phyloP scores from a whole-genome alignment of 352 stramenopile species.

The Phytophthora litchii region DNA sequence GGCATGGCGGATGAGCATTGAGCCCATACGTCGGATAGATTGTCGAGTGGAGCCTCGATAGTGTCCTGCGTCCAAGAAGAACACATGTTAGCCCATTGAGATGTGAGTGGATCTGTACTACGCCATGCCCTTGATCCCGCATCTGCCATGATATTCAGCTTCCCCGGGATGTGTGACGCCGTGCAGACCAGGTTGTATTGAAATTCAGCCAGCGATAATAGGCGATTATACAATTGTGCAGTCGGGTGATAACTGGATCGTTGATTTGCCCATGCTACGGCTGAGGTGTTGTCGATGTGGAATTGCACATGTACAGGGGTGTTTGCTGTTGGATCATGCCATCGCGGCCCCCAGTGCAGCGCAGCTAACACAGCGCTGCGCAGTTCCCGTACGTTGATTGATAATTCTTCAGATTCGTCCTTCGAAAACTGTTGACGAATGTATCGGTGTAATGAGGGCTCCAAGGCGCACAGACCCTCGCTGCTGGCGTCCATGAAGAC shows the following conservation, averaged over 20 bases:
- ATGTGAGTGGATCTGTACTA: neutral
- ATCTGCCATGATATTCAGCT: conserved; percentile 22
- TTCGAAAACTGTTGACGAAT: conserved; percentile 10
- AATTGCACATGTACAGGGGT: conserved; percentile 4
- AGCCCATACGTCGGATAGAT: conserved; percentile 24
- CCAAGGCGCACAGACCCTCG: conserved; percentile 12
- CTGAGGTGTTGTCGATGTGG: conserved; percentile 20
- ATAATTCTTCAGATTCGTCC: neutral
- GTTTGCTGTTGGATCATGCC: neutral
- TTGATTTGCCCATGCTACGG: conserved; percentile 12
- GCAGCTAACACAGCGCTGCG: conserved; percentile 16
- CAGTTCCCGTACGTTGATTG: conserved; percentile 25
- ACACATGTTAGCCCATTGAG: conserved; percentile 23
- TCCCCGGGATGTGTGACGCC: conserved; percentile 23
- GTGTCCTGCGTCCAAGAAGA: conserved; percentile 15
- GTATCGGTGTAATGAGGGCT: neutral
- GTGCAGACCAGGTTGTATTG: conserved; percentile 20
- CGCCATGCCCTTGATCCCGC: conserved; percentile 25
- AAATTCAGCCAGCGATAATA: conserved; percentile 28
- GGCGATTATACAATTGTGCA: conserved; percentile 11
- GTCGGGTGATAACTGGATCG: neutral
- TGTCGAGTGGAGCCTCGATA: conserved; percentile 7
- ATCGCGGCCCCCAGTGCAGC: conserved; percentile 13
- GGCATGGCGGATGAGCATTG: conserved; percentile 18
- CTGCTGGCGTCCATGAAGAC: conserved; percentile 28